Conservation (phyloP, 345 rosid genomes). For the Rhodomyrtus tomentosa region DNA sequence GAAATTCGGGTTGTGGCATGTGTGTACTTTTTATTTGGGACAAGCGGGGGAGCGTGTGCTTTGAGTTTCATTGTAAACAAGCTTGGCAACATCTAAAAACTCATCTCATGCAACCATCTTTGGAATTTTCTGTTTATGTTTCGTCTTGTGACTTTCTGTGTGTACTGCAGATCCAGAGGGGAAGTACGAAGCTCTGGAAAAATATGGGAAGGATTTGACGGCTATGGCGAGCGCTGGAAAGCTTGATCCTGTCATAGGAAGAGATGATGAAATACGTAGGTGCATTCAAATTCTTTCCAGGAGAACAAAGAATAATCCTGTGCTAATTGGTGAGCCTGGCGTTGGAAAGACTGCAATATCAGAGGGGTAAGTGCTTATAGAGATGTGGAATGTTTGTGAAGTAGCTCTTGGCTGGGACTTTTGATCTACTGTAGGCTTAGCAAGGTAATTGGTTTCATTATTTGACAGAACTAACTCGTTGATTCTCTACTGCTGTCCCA, state of each 20-base stretch:
- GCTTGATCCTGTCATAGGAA: conserved; percentile 95
- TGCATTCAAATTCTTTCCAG: conserved; percentile 97
- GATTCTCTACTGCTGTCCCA: background rate
- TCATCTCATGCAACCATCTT: background rate
- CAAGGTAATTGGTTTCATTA: background rate
- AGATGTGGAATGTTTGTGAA: background rate
- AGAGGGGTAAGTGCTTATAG: conserved; percentile 58
- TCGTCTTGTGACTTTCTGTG: conserved; percentile 1
- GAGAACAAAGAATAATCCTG: conserved; percentile 98
- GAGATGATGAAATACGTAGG: conserved; percentile 98
- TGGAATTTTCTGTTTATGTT: background rate
- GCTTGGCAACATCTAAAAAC: background rate
- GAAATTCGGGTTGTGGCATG: background rate
- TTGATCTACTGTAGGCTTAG: background rate
- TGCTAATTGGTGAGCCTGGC: conserved; percentile 96
- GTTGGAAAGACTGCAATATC: conserved; percentile 99
- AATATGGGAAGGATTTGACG: conserved; percentile 94
- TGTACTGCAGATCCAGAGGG: conserved; percentile 80
- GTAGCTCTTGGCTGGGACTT: background rate
- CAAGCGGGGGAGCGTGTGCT: background rate
- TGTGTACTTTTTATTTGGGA: background rate
- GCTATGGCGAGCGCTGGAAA: conserved; percentile 97
- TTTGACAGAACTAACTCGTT: background rate
- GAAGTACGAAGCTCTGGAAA: conserved; percentile 90
- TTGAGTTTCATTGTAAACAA: background rate